Base-by-base conservation (phyloP, 2,329 filamentous ascomycete genomes). In the Botrytis byssoidea region DNA sequence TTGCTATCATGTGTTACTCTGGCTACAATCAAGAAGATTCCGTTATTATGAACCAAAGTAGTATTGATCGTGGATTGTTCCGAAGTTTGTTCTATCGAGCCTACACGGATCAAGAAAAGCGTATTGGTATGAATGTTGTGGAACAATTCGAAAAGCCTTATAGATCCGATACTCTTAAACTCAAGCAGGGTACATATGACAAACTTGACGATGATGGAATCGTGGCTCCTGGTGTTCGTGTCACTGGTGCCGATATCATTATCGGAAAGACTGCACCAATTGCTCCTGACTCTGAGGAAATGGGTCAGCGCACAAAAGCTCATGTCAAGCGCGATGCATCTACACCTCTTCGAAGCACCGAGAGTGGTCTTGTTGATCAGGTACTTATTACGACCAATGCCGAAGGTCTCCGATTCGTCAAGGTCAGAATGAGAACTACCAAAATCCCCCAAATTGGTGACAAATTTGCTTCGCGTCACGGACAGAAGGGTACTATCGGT, bases 1-100 rank as follows among this genome's bases (percentile, higher is more conserved):
- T 99, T 20, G 97, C 96, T 59, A 99, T 99, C 84, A 91, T 94
- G 74, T 97, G 93, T 82, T 99, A 99, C 84, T 97, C 95, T 72
- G 96, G 96, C 74, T 99, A 99, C 86, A 99, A 99, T 84, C 97
- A 99, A 83, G 96, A 99, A 94, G 96, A 99, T 90, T 99, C 96
- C 78, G 95, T 99, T 78, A 97, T 99, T 80, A 98, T 99, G 96
- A 99, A 99, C 83, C 96, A 99, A 85, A 98, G 94, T 85, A 97
- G 94, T 83, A 98, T 99, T 80, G 96, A 99, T 83, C 93, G 96
- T 81, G 96, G 96, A 76, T 87, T 99, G 7, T 99, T 99, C 91
- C 90, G 97, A 80, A 98, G 94, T 88, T 85, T 99, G 72, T 99
- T 98, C 86, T 99, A 97, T 89, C 91, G 97, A 78, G 94, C 95